phyloP scores from a whole-genome alignment of 2,329 filamentous ascomycete species.

The Beauveria sp. region DNA sequence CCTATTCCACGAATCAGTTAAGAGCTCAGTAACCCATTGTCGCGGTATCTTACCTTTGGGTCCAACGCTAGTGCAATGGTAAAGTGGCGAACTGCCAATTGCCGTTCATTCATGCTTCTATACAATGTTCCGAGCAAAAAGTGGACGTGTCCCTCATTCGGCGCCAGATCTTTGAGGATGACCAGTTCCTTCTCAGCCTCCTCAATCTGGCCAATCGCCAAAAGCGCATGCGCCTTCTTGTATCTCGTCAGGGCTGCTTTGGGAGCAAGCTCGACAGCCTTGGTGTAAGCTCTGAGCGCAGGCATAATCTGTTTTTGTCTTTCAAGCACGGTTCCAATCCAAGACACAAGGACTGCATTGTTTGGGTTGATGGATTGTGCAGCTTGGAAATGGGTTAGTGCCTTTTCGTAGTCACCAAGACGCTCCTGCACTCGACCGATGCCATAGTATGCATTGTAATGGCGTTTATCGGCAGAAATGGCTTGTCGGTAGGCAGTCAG shows the following conservation, averaged over 20 bases:
- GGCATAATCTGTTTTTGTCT: constrained; percentile 75
- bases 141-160: constrained; percentile 92
- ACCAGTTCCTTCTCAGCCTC: constrained; percentile 75
- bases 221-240: constrained; percentile 82
- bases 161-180: constrained; percentile 82
- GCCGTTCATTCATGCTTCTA: constrained; percentile 63
- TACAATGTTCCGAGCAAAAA: constrained; percentile 85
- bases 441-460: constrained; percentile 99
- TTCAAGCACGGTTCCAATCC: constrained; percentile 83
- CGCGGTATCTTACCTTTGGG: constrained; percentile 65
- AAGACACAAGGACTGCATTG: constrained; percentile 86
- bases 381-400: constrained; percentile 82
- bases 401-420: constrained; percentile 82
- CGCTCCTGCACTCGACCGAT: constrained; percentile 78
- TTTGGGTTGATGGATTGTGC: constrained; percentile 87
- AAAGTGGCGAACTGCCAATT: constrained; percentile 82
- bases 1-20: constrained; percentile 40
- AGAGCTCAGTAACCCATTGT: not conserved
- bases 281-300: constrained; percentile 73
- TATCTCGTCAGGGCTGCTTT: constrained; percentile 77
- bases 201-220: constrained; percentile 64
- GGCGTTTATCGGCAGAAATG: constrained; percentile 75
- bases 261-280: constrained; percentile 75
- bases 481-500: constrained; percentile 79
- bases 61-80: constrained; percentile 93